phyloP scores from a whole-genome alignment of 345 rosid genomes.

The Viola odorata region DNA sequence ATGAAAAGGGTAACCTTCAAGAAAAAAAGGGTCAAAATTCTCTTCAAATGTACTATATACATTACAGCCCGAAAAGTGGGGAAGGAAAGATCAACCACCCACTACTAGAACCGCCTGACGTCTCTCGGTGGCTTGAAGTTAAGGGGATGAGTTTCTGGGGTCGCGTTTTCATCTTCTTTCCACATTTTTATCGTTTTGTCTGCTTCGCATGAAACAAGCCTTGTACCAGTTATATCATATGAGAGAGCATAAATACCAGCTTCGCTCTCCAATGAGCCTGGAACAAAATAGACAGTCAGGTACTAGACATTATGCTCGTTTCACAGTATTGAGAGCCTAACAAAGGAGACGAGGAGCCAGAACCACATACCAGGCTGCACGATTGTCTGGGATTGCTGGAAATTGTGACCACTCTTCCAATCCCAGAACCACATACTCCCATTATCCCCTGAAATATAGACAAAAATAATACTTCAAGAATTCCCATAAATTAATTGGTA shows the following conservation, averaged over 20 bases:
- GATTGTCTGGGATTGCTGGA: conserved; percentile 92
- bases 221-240: conserved; percentile 80
- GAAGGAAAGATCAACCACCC: not conserved
- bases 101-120: conserved; percentile 67
- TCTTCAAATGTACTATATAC: not conserved
- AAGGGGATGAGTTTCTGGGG: conserved; percentile 89
- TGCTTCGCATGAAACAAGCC: conserved; percentile 82
- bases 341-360: not conserved
- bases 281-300: not conserved
- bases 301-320: not conserved
- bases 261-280: conserved; percentile 98
- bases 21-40: too few species aligned
- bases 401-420: conserved; percentile 97
- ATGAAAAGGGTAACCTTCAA: too few species aligned
- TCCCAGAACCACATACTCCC: conserved; percentile 99
- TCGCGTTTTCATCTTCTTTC: conserved; percentile 93
- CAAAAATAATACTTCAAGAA: not conserved
- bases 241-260: conserved; percentile 87
- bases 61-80: too few species aligned
- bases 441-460: conserved; percentile 62
- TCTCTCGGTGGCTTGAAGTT: conserved; percentile 98
- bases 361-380: conserved; percentile 74
- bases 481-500: not conserved
- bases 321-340: not conserved
- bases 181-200: conserved; percentile 98